Evolutionary conservation across 305 asterid species (phyloP), one percentile per base, ranked within the genome.

Genomic region (Fraxinus sp.): DNA sequence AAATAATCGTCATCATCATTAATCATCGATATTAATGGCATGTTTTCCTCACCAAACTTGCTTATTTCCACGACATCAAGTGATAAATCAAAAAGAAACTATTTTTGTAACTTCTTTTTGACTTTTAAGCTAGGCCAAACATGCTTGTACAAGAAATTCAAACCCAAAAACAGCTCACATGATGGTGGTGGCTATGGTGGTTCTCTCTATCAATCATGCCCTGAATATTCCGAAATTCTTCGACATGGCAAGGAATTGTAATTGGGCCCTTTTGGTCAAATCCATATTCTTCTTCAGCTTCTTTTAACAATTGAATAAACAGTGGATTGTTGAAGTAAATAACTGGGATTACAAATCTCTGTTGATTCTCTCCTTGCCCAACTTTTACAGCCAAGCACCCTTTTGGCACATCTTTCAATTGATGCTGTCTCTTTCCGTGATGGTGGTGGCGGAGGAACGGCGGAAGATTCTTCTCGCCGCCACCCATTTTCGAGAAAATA

Each of bases 211-310:
- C 81, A 13, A 86, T 86, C 35, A 78, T 18, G 13, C 78, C 33
- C n/a, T 37, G 84, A 52, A 83, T 74, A 57, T n/a, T 41, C n/a
- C 55, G 78, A 55, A 86, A 86, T 4, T 80, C 78, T 8, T 86
- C 76, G 14, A 86, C 86, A 11, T 46, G 77, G 62, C 86, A 86
- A 64, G 88, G 88, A 22, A 86, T 83, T 2, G 85, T 73, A 74
- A 86, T 86, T 35, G 83, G 33, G 28, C 88, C 88, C 78, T 83
- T 80, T 7, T 86, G 88, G 20, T 80, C 88, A 55, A 86, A 86
- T 32, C 89, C 88, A 74, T 86, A 86, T 71, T 83, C 88, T 24
- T 86, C 86, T 35, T 86, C 86, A 57, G 86, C 88, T 64, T 76
- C 88, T 73, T 86, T 86, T 74, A 86, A 68, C 62, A 86, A 77